A percentile compares a stretch with the other conserved stretches of the same genome.
Conservation (phyloP, 257 asterid species). For the Cinchona pubescens region DNA sequence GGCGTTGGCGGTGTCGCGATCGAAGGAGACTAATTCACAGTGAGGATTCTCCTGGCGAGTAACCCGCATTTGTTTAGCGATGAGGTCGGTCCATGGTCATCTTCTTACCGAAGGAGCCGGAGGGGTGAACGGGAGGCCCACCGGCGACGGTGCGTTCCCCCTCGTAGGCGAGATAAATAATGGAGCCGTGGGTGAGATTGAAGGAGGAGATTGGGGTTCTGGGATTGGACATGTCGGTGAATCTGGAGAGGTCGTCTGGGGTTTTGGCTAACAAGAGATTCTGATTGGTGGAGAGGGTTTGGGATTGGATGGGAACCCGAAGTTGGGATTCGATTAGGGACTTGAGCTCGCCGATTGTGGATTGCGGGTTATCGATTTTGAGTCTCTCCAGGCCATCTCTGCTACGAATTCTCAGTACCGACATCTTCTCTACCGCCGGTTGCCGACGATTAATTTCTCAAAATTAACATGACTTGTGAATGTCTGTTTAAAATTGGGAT, state of each 20-base stretch:
- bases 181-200: slow-evolving; percentile 66
- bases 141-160: slow-evolving; percentile 86
- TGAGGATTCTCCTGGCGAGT: slow-evolving; percentile 88
- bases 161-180: slow-evolving; percentile 68
- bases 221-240: slow-evolving; percentile 70
- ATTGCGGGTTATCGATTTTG: slow-evolving; percentile 57
- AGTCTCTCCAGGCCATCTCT: slow-evolving; percentile 95
- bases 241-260: slow-evolving; percentile 52
- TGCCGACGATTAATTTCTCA: not conserved
- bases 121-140: slow-evolving; percentile 63
- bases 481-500: too few species aligned
- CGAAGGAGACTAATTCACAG: slow-evolving; percentile 84
- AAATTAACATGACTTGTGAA: too few species aligned
- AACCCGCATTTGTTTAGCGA: slow-evolving; percentile 92
- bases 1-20: slow-evolving; percentile 85
- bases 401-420: slow-evolving; percentile 98
- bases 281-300: slow-evolving; percentile 80
- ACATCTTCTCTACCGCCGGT: slow-evolving; percentile 42
- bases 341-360: slow-evolving; percentile 68
- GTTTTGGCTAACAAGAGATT: slow-evolving; percentile 74
- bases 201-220: slow-evolving; percentile 45
- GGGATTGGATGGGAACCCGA: slow-evolving; percentile 71
- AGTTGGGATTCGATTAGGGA: slow-evolving; percentile 70
- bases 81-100: slow-evolving; percentile 95
- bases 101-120: slow-evolving; percentile 92